These are phyloP conservation scores for Verticillium isaacii DNA, from an alignment of 2,329 filamentous ascomycete genomes.

Conservation along the genomic window DNA sequence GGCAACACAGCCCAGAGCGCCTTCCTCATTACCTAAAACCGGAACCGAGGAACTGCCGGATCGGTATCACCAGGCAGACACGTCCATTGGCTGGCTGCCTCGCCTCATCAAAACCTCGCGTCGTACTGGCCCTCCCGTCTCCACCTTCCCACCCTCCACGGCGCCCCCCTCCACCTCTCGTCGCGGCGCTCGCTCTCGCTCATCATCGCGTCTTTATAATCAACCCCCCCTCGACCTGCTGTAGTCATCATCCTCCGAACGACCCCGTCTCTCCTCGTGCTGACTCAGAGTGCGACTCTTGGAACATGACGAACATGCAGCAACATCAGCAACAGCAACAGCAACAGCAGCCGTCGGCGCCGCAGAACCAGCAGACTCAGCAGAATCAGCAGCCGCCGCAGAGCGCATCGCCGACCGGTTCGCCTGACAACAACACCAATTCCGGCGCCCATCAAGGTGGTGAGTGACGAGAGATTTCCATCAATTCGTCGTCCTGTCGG, in stretches of 20 bases:
- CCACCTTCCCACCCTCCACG: not conserved
- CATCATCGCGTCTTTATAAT: not conserved
- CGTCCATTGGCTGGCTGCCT: not conserved
- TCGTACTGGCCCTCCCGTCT: not conserved
- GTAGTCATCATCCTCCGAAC: conserved; percentile 2
- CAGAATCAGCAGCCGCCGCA: not conserved
- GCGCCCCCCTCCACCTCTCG: not conserved
- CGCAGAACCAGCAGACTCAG: not conserved
- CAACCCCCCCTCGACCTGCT: not conserved
- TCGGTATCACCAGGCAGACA: not conserved
- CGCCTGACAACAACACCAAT: not conserved
- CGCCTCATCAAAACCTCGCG: not conserved
- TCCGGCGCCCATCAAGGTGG: not conserved
- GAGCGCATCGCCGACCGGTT: not conserved
- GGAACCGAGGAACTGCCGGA: not conserved
- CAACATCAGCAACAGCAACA: not conserved
- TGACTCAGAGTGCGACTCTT: conserved; percentile 3
- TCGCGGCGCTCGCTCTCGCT: not conserved
- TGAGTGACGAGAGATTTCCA: not conserved
- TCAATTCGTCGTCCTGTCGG: not conserved
- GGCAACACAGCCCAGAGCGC: not conserved
- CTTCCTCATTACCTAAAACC: not conserved
- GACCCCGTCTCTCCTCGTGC: conserved; percentile 1
- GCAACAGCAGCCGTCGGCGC: not conserved
- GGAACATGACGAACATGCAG: not conserved